Evolutionary conservation across 768 basidiomycete species (phyloP), one percentile per base, ranked within the genome.

Genomic region (Tricholoma saponaceum): DNA sequence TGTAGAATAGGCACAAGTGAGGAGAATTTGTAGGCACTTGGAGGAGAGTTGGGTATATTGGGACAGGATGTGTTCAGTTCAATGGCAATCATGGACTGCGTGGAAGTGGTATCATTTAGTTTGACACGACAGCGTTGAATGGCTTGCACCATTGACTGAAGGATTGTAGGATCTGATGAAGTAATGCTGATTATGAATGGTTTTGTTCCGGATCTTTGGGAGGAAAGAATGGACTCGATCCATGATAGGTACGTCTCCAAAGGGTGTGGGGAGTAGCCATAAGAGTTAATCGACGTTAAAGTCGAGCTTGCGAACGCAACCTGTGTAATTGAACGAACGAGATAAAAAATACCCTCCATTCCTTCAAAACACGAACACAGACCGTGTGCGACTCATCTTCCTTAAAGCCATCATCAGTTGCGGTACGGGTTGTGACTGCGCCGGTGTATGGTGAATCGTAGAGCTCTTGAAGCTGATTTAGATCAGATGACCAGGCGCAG

Each of bases 11-110:
- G 79, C 0, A 67, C 53, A 52, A 92, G 79, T 0, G 75, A 69
- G 1, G 72, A 46, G 52, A 84, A 77, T 37, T 79, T 70, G 70
- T 94, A 94, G 9, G 88, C 82, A 18, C 85, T 80, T 0, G 89
- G 90, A 0, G 89, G 80, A 3, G 79, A 66, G 23, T 76, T 73
- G 10, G 70, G 71, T 62, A 93, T 88, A 67, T 95, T 95, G 3
- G 92, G 92, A 62, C 92, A 95, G 39, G 86, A 89, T 0, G 90
- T 85, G 69, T 95, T 95, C 66, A 94, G 76, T 70, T 95, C 92
- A 63, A 92, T 72, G 13, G 81, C 92, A 58, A 94, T 74, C 60
- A 75, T 64, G 60, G 76, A 69, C 54, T 66, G 61, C 41, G 55
- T 47, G n/a, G 61, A 20, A 30, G 46, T 30, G 1, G 52, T 57